Conservation (phyloP, 164 flowering plant species). For the Taxillus chinensis region DNA sequence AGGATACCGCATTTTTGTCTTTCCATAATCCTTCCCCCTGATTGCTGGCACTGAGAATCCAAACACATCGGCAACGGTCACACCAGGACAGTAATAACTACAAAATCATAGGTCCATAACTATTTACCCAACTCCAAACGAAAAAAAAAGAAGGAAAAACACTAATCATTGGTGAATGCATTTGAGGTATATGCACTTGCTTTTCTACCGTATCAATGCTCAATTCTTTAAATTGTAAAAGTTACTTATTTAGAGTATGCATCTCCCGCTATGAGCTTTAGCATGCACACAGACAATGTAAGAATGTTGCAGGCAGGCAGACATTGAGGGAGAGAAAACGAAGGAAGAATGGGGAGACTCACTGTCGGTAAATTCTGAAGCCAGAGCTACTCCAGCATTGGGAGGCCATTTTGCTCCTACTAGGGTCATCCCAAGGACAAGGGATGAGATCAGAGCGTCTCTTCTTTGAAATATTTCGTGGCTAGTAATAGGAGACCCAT, state of each 20-base stretch:
- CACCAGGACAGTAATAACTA: conserved; percentile 3
- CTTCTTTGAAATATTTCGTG: conserved; percentile 31
- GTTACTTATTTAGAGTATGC: no score
- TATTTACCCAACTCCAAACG: no score
- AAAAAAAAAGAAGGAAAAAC: no score
- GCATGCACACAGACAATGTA: no score
- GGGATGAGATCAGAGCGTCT: conserved; percentile 28
- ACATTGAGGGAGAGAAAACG: neutral
- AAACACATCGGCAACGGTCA: conserved; percentile 12
- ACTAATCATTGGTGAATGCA: no score
- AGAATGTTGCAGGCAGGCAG: no score
- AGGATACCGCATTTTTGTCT: conserved; percentile 80
- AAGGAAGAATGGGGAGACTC: conserved; percentile 10
- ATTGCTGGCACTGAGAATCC: conserved; percentile 68
- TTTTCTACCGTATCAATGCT: no score
- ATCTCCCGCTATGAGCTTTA: no score
- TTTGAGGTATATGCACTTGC: no score
- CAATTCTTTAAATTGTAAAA: no score
- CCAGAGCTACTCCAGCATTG: conserved; percentile 26
- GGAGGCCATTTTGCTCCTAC: conserved; percentile 15
- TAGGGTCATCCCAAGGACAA: conserved; percentile 22
- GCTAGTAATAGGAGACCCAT: neutral
- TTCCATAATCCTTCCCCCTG: conserved; percentile 90
- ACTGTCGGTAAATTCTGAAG: conserved; percentile 81
- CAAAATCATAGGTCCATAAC: no score